A percentile compares a stretch with the other conserved stretches of the same genome.
Evolutionary conservation across 2,329 filamentous ascomycete genomes (phyloP).

Genomic region (Scedosporium apiospermum): DNA sequence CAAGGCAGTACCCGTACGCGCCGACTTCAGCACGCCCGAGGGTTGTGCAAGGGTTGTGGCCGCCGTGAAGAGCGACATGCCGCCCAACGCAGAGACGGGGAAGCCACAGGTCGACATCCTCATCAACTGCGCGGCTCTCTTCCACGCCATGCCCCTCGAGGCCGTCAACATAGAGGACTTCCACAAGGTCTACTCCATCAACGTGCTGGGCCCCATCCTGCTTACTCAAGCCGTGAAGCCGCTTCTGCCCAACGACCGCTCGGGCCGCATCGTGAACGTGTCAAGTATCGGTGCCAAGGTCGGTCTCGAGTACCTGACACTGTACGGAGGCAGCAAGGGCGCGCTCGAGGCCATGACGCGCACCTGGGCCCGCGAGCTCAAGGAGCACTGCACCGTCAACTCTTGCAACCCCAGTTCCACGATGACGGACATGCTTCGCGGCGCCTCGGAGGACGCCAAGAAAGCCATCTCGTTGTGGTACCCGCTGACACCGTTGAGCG

Average conservation of each 20-base stretch:
- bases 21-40: conserved; percentile 49
- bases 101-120: conserved; percentile 46
- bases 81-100: conserved; percentile 31
- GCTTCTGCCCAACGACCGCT: conserved; percentile 45
- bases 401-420: conserved; percentile 41
- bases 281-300: conserved; percentile 42
- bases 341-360: conserved; percentile 55
- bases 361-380: conserved; percentile 50
- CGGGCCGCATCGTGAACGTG: conserved; percentile 48
- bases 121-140: conserved; percentile 49
- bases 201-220: conserved; percentile 47
- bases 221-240: conserved; percentile 44
- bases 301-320: conserved; percentile 42
- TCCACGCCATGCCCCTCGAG: conserved; percentile 34
- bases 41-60: conserved; percentile 43
- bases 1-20: conserved; percentile 46
- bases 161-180: conserved; percentile 40
- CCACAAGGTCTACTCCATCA: conserved; percentile 44
- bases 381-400: conserved; percentile 47
- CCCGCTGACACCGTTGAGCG: conserved; percentile 38
- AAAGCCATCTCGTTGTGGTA: conserved; percentile 27
- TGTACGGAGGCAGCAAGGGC: conserved; percentile 54
- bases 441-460: conserved; percentile 40
- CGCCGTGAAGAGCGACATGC: conserved; percentile 34
- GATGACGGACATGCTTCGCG: conserved; percentile 32